Conservation (phyloP, 2,329 filamentous ascomycete species). For the Emericellopsis cladophorae region DNA sequence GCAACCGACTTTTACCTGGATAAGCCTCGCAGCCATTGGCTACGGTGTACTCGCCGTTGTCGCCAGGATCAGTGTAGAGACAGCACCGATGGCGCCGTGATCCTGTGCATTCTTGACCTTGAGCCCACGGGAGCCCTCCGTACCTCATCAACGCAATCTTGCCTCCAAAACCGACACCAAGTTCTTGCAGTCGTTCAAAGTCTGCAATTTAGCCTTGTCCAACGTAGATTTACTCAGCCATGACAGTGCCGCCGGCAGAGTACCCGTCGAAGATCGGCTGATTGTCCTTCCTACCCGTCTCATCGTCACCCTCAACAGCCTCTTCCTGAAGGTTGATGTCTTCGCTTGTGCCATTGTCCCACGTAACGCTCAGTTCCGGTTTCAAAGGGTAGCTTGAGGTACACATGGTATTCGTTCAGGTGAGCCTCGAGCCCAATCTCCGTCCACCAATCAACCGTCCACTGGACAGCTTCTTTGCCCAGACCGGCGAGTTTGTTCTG, state of each 20-base stretch:
- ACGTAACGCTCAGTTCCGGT: conserved; percentile 31
- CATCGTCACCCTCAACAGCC: conserved; percentile 60
- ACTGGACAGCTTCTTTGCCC: conserved; percentile 22
- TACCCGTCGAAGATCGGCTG: conserved; percentile 78
- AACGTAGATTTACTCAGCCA: conserved; percentile 61
- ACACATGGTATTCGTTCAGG: conserved; percentile 40
- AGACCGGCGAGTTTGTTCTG: conserved; percentile 23
- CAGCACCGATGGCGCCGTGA: conserved; percentile 65
- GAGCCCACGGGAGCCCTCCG: conserved; percentile 58
- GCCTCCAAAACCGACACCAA: conserved; percentile 57
- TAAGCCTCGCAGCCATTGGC: conserved; percentile 62
- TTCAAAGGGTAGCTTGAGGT: conserved; percentile 49
- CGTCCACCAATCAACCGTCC: conserved; percentile 22
- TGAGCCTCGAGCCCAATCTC: conserved; percentile 20
- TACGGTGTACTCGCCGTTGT: conserved; percentile 66
- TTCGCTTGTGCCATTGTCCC: conserved; percentile 33
- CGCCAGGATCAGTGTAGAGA: conserved; percentile 79
- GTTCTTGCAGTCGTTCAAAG: conserved; percentile 56
- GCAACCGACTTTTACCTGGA: conserved; percentile 27
- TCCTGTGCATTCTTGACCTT: conserved; percentile 79
- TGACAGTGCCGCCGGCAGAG: conserved; percentile 65
- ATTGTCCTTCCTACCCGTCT: conserved; percentile 52
- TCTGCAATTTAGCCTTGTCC: conserved; percentile 61
- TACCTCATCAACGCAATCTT: conserved; percentile 74
- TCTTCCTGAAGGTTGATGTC: conserved; percentile 62